phyloP scores from a whole-genome alignment of 2,329 filamentous ascomycete genomes.

The Fusarium tupiense region DNA sequence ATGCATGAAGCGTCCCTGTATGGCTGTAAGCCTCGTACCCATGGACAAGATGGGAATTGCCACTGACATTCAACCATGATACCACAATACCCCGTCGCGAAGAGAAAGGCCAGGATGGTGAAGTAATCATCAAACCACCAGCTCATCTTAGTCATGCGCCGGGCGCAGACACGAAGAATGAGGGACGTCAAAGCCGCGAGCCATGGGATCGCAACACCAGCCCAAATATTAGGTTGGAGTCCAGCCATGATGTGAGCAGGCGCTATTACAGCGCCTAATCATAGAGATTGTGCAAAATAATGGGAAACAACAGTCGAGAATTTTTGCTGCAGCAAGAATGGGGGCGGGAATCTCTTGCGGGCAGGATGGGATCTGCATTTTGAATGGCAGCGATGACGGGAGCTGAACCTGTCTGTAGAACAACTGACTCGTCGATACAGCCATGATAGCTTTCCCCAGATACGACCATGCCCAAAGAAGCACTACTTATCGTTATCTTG shows the following conservation, averaged over 20 bases:
- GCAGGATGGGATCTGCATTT: neutral
- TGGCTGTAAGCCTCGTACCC: neutral
- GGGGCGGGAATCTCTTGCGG: neutral
- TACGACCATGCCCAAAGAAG: neutral
- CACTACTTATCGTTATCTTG: neutral
- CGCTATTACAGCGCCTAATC: neutral
- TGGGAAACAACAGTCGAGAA: neutral
- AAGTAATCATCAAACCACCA: conserved; percentile 42
- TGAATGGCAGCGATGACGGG: neutral
- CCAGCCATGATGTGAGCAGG: conserved; percentile 30
- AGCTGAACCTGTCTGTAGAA: neutral
- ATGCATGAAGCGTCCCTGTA: conserved; percentile 34
- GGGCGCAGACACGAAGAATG: conserved; percentile 27
- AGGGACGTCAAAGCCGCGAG: conserved; percentile 29
- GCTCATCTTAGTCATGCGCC: conserved; percentile 33
- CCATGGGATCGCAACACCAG: conserved; percentile 35
- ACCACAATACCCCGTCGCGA: conserved; percentile 27
- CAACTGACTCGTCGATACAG: neutral
- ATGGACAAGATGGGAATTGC: neutral
- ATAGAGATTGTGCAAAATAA: neutral
- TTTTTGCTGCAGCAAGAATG: neutral
- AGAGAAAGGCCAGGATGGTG: conserved; percentile 30
- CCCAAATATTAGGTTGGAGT: conserved; percentile 36
- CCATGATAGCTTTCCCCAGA: neutral
- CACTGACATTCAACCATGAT: conserved; percentile 34